These are phyloP conservation scores for Trichoderma cornu-damae DNA, from an alignment of 2,329 filamentous ascomycete species.

Conservation along the genomic window DNA sequence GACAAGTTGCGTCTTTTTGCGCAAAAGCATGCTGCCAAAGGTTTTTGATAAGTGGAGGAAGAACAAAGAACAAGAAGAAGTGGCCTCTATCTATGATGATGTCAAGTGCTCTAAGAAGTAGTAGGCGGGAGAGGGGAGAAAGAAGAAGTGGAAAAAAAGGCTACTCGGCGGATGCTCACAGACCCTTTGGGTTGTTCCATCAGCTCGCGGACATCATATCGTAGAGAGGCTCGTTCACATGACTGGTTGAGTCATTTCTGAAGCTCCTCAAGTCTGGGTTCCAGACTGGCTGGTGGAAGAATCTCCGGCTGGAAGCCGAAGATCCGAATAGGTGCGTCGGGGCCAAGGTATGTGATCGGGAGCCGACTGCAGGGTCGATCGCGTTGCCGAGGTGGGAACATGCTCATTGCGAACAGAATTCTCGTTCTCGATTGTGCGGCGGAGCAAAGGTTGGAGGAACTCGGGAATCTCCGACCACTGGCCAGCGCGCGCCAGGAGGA, in stretches of 20 bases:
- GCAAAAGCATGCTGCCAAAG: background rate
- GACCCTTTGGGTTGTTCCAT: background rate
- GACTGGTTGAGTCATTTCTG: background rate
- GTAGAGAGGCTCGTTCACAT: background rate
- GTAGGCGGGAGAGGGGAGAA: too few species aligned
- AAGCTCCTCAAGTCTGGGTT: slow-evolving; percentile 21
- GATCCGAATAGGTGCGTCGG: slow-evolving; percentile 30
- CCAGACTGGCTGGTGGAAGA: slow-evolving; percentile 23
- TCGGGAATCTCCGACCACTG: slow-evolving; percentile 56
- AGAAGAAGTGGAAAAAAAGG: background rate
- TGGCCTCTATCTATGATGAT: background rate
- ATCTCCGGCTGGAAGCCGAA: slow-evolving; percentile 40
- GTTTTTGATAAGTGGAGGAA: background rate
- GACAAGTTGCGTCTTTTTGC: background rate
- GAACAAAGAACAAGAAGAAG: too few species aligned
- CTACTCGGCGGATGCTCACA: background rate
- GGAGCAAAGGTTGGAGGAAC: slow-evolving; percentile 49
- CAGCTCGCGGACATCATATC: background rate
- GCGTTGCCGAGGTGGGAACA: slow-evolving; percentile 9
- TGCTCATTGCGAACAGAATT: slow-evolving; percentile 20
- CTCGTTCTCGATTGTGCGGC: slow-evolving; percentile 42
- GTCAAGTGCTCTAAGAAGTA: background rate
- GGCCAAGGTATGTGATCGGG: slow-evolving; percentile 18
- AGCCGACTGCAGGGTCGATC: background rate
- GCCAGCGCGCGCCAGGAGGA: slow-evolving; percentile 51